A percentile compares a stretch with the other conserved stretches of the same genome.
phyloP scores from a whole-genome alignment of 345 rosid genomes.

The Melaleuca quinquenervia region DNA sequence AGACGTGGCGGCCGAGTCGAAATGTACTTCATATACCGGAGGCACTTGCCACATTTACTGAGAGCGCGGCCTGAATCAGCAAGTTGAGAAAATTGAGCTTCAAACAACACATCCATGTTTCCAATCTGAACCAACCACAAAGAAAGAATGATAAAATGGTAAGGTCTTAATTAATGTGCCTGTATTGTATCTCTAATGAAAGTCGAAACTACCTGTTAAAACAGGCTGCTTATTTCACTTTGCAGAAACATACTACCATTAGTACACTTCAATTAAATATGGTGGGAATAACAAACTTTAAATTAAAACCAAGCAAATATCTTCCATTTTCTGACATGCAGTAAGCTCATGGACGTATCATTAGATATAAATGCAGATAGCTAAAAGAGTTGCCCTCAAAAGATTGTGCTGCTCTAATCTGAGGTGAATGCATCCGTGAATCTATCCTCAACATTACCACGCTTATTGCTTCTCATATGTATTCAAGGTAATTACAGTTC shows the following conservation, averaged over 20 bases:
- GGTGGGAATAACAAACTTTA: not conserved
- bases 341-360: not conserved
- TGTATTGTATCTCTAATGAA: not conserved
- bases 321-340: not conserved
- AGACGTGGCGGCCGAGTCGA: conserved; percentile 73
- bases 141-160: not conserved
- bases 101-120: conserved; percentile 91
- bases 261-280: not conserved
- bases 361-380: not conserved
- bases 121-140: conserved; percentile 44
- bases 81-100: conserved; percentile 88
- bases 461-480: not conserved
- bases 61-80: conserved; percentile 75
- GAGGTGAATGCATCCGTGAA: not conserved
- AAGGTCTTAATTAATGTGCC: not conserved
- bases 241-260: not conserved
- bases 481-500: not conserved
- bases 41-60: conserved; percentile 95
- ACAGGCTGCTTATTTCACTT: not conserved
- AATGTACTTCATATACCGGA: conserved; percentile 92
- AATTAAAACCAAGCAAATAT: not conserved
- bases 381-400: not conserved
- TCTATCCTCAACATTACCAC: not conserved
- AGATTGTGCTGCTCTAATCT: not conserved
- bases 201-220: not conserved